Conservation (phyloP, 139 green algal genomes). For the Edaphochlamys debaryana region DNA sequence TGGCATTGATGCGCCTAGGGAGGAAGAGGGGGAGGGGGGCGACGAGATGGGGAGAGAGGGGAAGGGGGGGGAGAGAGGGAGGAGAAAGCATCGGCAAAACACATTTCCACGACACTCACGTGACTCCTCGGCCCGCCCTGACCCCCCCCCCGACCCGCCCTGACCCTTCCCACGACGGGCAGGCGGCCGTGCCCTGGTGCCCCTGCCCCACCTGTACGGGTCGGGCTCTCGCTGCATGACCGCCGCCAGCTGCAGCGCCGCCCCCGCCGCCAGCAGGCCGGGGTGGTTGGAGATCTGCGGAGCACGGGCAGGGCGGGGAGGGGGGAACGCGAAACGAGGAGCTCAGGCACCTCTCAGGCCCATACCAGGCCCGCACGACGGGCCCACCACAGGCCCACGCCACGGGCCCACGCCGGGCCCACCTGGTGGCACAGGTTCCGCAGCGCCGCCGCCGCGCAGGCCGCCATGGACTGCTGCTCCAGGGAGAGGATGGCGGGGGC, state of each 20-base stretch:
- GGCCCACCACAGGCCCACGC: not conserved
- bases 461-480: constrained; percentile 29
- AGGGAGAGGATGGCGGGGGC: not conserved
- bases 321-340: not conserved
- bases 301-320: not conserved
- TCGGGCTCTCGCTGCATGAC: constrained; percentile 42
- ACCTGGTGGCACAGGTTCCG: constrained; percentile 43
- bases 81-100: too few relatives aligned
- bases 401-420: not conserved
- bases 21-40: too few relatives aligned
- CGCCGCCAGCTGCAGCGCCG: constrained; percentile 33
- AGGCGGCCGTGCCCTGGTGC: too few relatives aligned
- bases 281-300: constrained; percentile 32
- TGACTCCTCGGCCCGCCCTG: too few relatives aligned
- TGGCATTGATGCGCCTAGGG: constrained; percentile 56
- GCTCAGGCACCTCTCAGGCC: not conserved
- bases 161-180: too few relatives aligned
- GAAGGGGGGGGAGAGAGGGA: too few relatives aligned
- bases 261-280: constrained; percentile 31
- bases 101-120: too few relatives aligned
- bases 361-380: not conserved
- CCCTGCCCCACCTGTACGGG: too few relatives aligned
- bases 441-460: constrained; percentile 44
- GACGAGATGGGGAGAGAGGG: too few relatives aligned
- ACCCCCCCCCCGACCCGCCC: too few relatives aligned